Conservation (phyloP, 2,329 filamentous ascomycete genomes). For the Hypoxylon sp. region DNA sequence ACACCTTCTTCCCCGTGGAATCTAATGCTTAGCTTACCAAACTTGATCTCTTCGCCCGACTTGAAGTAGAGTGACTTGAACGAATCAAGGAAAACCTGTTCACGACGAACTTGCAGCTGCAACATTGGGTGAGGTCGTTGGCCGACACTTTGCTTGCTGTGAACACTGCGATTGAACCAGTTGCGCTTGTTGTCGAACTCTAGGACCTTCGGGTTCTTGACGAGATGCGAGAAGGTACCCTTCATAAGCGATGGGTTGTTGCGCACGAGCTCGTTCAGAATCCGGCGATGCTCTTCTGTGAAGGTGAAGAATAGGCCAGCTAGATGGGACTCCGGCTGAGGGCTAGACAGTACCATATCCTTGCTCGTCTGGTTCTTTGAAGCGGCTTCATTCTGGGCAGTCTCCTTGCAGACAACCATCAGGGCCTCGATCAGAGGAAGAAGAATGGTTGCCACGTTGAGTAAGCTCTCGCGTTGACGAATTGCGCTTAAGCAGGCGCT, state of each 20-base stretch:
- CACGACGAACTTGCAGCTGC: slow-evolving; percentile 89
- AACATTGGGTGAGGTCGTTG: slow-evolving; percentile 75
- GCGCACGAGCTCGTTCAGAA: slow-evolving; percentile 96
- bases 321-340: slow-evolving; percentile 82
- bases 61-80: slow-evolving; percentile 99
- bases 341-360: slow-evolving; percentile 80
- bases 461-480: slow-evolving; percentile 91
- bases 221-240: slow-evolving; percentile 92
- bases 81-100: slow-evolving; percentile 97
- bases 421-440: slow-evolving; percentile 94
- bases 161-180: slow-evolving; percentile 95
- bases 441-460: slow-evolving; percentile 96
- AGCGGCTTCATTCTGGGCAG: slow-evolving; percentile 77
- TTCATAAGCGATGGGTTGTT: slow-evolving; percentile 99
- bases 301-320: slow-evolving; percentile 96
- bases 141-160: slow-evolving; percentile 75
- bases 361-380: slow-evolving; percentile 64
- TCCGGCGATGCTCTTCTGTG: slow-evolving; percentile 96
- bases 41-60: slow-evolving; percentile 96
- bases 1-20: slow-evolving; percentile 98
- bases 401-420: slow-evolving; percentile 99
- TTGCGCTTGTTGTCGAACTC: slow-evolving; percentile 99
- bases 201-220: slow-evolving; percentile 98
- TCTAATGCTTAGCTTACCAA: slow-evolving; percentile 96
- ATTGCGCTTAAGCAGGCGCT: slow-evolving; percentile 91